Evolutionary conservation across 345 rosid species (phyloP).

Genomic region (Geranium brycei): DNA sequence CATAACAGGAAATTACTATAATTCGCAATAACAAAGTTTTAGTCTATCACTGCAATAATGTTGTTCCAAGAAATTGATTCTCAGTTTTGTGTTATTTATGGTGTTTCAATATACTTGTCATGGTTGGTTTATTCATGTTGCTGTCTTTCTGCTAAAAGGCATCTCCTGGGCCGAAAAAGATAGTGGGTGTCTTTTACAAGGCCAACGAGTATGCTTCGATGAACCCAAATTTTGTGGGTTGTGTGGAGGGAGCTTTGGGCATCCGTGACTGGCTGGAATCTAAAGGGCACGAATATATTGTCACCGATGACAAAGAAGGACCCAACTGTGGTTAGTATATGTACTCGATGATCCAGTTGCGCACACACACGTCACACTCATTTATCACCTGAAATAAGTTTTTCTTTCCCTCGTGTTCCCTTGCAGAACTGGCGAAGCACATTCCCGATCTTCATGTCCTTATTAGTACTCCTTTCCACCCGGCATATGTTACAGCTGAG

Average conservation of each 20-base stretch:
- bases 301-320: constrained; percentile 92
- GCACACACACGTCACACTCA: neutral
- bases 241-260: constrained; percentile 67
- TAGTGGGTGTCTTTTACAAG: constrained; percentile 95
- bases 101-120: neutral
- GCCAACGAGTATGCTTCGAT: constrained; percentile 57
- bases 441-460: constrained; percentile 77
- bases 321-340: constrained; percentile 42
- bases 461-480: constrained; percentile 86
- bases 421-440: constrained; percentile 74
- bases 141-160: constrained; percentile 27
- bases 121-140: neutral
- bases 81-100: neutral
- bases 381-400: neutral
- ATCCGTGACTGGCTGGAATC: constrained; percentile 71
- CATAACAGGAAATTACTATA: no score
- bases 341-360: neutral
- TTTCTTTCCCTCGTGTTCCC: neutral
- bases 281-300: constrained; percentile 72
- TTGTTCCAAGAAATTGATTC: no score
- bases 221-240: constrained; percentile 76
- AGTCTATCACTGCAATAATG: no score
- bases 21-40: no score
- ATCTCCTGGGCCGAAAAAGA: constrained; percentile 69
- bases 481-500: constrained; percentile 80